Evolutionary conservation across 345 rosid genomes (phyloP).

Genomic region (Salix exigua): DNA sequence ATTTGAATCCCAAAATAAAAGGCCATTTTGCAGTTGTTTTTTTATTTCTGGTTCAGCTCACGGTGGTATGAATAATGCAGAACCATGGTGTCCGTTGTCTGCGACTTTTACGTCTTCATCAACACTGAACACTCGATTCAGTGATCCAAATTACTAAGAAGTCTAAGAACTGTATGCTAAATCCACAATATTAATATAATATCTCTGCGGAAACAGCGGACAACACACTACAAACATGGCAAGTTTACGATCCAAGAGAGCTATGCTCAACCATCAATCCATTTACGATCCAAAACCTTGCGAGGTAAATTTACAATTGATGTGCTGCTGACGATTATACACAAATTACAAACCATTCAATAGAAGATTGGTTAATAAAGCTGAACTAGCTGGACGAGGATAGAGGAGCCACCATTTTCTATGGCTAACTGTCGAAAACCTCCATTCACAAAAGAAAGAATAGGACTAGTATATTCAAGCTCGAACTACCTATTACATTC

Average conservation of each 20-base stretch:
- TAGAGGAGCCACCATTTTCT: conserved; percentile 4
- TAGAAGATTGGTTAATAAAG: conserved; percentile 7
- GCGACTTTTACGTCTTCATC: too few species aligned
- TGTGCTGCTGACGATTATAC: conserved; percentile 15
- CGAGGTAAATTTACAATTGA: conserved; percentile 27
- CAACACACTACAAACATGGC: not conserved
- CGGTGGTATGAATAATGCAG: too few species aligned
- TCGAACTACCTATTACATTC: conserved; percentile 14
- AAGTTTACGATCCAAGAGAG: not conserved
- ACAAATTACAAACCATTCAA: conserved; percentile 25
- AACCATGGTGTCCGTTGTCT: too few species aligned
- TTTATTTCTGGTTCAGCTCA: too few species aligned
- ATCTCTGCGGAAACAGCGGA: too few species aligned
- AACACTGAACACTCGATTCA: too few species aligned
- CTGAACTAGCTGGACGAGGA: conserved; percentile 4
- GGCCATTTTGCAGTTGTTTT: too few species aligned
- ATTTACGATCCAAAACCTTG: conserved; percentile 2
- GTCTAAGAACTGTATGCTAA: too few species aligned
- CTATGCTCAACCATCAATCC: not conserved
- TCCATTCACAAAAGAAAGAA: conserved; percentile 14
- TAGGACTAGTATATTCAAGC: not conserved
- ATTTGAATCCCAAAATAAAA: too few species aligned
- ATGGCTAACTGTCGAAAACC: conserved; percentile 2
- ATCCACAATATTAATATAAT: too few species aligned
- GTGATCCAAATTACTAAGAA: too few species aligned